phyloP scores from a whole-genome alignment of 768 basidiomycete genomes.

The Agaricus bisporus region DNA sequence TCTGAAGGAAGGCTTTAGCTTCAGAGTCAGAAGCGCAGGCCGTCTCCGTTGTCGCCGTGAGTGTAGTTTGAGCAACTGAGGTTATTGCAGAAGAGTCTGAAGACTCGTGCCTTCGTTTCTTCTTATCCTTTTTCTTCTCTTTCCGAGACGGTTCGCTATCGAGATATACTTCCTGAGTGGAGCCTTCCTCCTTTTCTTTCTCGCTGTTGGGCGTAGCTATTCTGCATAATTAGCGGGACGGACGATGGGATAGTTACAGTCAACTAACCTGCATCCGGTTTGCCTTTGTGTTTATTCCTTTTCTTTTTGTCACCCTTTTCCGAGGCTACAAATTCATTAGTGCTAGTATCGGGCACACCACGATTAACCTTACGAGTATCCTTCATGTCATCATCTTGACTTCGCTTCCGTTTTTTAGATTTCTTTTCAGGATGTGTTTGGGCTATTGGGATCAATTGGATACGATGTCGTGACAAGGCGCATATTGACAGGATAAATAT shows the following conservation, averaged over 20 bases:
- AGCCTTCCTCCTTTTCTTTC: background rate
- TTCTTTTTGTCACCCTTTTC: slow-evolving; percentile 1
- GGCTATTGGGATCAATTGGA: slow-evolving; percentile 2
- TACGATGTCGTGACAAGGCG: background rate
- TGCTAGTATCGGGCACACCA: slow-evolving; percentile 4
- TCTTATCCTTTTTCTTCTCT: slow-evolving; percentile 34
- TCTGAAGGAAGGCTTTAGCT: slow-evolving; percentile 52
- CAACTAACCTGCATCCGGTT: background rate
- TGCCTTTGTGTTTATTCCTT: slow-evolving; percentile 12
- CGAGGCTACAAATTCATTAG: background rate
- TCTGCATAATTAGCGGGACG: background rate
- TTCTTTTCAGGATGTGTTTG: slow-evolving; percentile 20
- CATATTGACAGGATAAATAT: background rate
- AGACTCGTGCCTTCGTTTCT: slow-evolving; percentile 35
- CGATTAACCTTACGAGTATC: slow-evolving; percentile 19
- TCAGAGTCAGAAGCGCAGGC: slow-evolving; percentile 34
- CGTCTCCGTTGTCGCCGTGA: slow-evolving; percentile 14
- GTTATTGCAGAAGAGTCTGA: slow-evolving; percentile 15
- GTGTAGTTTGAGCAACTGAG: slow-evolving; percentile 14
- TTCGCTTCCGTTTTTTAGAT: slow-evolving; percentile 19
- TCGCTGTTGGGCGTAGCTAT: background rate
- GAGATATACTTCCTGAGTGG: background rate
- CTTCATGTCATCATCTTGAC: slow-evolving; percentile 15
- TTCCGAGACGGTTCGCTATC: slow-evolving; percentile 8
- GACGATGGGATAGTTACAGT: background rate